Conservation (phyloP, 2,329 filamentous ascomycete genomes). For the Westerdykella aurantiaca region DNA sequence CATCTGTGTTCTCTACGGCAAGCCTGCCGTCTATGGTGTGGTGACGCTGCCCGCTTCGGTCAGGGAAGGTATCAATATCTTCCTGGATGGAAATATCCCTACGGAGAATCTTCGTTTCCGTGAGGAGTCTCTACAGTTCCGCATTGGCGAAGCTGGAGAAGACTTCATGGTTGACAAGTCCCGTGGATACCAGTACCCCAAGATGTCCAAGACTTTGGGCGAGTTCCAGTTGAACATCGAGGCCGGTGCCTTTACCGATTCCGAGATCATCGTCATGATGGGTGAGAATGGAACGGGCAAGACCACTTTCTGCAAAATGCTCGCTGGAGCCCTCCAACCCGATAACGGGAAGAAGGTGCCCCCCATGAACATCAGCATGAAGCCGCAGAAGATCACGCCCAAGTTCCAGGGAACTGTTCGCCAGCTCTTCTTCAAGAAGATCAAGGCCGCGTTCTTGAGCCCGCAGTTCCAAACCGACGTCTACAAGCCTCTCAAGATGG, state of each 20-base stretch:
- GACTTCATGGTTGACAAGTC: slow-evolving; percentile 81
- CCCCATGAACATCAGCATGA: slow-evolving; percentile 97
- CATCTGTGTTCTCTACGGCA: slow-evolving; percentile 93
- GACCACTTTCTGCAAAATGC: slow-evolving; percentile 95
- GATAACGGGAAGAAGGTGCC: slow-evolving; percentile 74
- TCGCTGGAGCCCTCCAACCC: slow-evolving; percentile 89
- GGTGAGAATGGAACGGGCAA: slow-evolving; percentile 99
- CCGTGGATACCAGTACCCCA: slow-evolving; percentile 79
- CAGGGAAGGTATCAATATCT: slow-evolving; percentile 98
- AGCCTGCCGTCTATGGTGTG: slow-evolving; percentile 93
- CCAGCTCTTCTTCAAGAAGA: slow-evolving; percentile 99
- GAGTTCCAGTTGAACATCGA: slow-evolving; percentile 81
- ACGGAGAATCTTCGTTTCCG: slow-evolving; percentile 98
- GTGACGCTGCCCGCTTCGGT: slow-evolving; percentile 94
- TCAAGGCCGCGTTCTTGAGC: slow-evolving; percentile 91
- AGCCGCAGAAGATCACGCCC: slow-evolving; percentile 98
- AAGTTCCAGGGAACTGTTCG: slow-evolving; percentile 97
- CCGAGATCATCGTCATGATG: slow-evolving; percentile 99
- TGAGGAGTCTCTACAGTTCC: slow-evolving; percentile 93
- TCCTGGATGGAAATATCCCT: slow-evolving; percentile 95
- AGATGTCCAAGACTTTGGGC: slow-evolving; percentile 89
- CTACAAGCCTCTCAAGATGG: slow-evolving; percentile 97
- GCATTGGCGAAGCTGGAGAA: slow-evolving; percentile 81
- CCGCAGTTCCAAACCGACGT: slow-evolving; percentile 99
- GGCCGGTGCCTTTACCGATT: slow-evolving; percentile 85